Evolutionary conservation across 2,329 filamentous ascomycete genomes (phyloP), one percentile per base, ranked within the genome.

Genomic region (Aspergillus glaucus): DNA sequence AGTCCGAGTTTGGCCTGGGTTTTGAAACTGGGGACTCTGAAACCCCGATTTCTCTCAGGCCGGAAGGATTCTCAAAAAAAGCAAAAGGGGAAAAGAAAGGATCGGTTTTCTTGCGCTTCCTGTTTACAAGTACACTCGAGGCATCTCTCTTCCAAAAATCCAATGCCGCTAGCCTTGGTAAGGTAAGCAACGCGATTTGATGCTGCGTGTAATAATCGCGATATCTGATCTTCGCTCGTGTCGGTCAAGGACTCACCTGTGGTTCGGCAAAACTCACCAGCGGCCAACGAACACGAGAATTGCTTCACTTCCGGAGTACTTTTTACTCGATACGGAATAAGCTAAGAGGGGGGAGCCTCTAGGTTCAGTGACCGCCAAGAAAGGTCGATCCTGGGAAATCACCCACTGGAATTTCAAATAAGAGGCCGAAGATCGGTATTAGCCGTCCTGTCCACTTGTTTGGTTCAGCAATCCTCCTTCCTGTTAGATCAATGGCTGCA

Each of bases 371-470:
- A 47, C 50, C 43, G 53, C 53, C 53, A 57, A 55, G 53, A 49
- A 43, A 39, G 46, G 51, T 44, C 52, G 54, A 56, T 55, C 54
- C 45, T 34, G 41, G 43, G 46, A 53, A 28, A 47, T 50, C 44
- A 45, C 40, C 47, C 28, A 46, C 48, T 49, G 39, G 45, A 21
- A 46, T 49, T 49, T 40, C 41, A 44, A 51, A 52, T 49, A 52
- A 51, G 44, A 43, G 30, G 14, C 39, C 43, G 49, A 51, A 43
- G 51, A 49, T 49, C 48, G 41, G 44, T 49, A 45, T 43, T 26
- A 26, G 15, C 14, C 12, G 22, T 43, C 22, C 7, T 15, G 40
- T 12, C 40, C 40, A 42, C 15, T 42, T 21, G 22, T n/a, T 28
- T 43, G 22, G 41, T 17, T 43, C 21, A 2, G 12, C 41, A 28